Evolutionary conservation across 2,329 filamentous ascomycete genomes (phyloP), one percentile per base, ranked within the genome.

Genomic region (Aaosphaeria pasadenensis): DNA sequence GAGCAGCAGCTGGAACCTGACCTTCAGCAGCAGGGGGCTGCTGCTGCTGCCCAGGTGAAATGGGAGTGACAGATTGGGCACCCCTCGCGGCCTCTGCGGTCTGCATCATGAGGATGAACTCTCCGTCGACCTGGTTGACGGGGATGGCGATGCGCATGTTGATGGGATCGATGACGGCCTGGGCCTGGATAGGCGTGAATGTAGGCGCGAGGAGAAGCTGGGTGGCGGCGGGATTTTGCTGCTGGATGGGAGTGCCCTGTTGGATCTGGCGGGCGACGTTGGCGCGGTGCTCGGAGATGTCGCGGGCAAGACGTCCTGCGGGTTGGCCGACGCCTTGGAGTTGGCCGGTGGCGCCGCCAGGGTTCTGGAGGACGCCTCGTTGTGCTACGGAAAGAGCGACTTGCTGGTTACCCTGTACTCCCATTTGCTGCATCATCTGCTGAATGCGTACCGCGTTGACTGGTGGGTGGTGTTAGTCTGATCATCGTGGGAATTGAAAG

Each of bases 61-160:
- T 45, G 28, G 32, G 35, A 29, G 41, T 45, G 24, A 47, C 44
- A 39, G 30, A 51, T 39, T 55, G 51, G 39, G 17, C 46, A 42
- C 39, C 52, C 46, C 28, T 6, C 29, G 36, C 39, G 29, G 44
- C 46, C 9, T 35, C 46, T 5, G 39, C 44, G 39, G 40, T 49
- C 24, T 60, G 51, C 62, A 70, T 67, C 11, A 60, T 60, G 33
- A 70, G 57, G 44, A 70, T 69, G 56, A 54, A 70, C 47, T 70
- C 67, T 44, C 67, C 67, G 45, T 70, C 66, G 11, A 70, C 46
- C 44, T 66, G 63, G 47, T 56, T 47, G 44, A 70, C 66, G 1
- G 67, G 67, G 36, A 70, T 55, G 17, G 67, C 67, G 40, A 69
- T 62, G 31, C 67, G 64, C 59, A 65, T 63, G 51, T 70, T 70